Evolutionary conservation across 495 filamentous ascomycete species (phyloP).

Genomic region (Lasiosphaeriaceae sp.): DNA sequence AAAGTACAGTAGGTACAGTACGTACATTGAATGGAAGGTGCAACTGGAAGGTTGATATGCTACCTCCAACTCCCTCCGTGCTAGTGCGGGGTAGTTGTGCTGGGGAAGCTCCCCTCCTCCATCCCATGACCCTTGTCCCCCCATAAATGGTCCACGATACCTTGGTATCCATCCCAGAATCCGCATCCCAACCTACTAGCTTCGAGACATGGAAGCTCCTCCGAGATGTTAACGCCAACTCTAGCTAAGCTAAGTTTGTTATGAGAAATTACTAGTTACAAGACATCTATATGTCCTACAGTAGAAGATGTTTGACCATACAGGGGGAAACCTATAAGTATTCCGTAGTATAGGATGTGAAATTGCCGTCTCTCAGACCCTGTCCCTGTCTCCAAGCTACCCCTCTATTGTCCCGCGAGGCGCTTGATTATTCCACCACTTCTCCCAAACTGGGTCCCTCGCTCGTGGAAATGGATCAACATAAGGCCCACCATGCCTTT

Average conservation of each 20-base stretch:
- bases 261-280: too few relatives aligned
- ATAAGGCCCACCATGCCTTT: constrained; percentile 16
- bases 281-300: too few relatives aligned
- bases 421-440: constrained; percentile 24
- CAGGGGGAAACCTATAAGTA: background rate
- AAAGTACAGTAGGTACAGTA: too few relatives aligned
- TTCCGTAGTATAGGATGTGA: background rate
- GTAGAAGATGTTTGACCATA: too few relatives aligned
- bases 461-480: constrained; percentile 14
- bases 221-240: too few relatives aligned
- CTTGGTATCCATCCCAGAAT: too few relatives aligned
- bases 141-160: too few relatives aligned
- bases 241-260: too few relatives aligned
- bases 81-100: background rate
- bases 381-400: background rate
- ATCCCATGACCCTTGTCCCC: too few relatives aligned
- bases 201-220: background rate
- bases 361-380: background rate
- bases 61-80: background rate
- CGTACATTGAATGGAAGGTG: background rate
- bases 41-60: background rate
- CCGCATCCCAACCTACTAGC: too few relatives aligned
- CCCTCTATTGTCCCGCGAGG: constrained; percentile 11
- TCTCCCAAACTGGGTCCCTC: constrained; percentile 26
- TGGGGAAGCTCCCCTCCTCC: too few relatives aligned